These are phyloP conservation scores for Solanum ahanhuiri DNA, from an alignment of 257 asterid species.

Conservation along the genomic window DNA sequence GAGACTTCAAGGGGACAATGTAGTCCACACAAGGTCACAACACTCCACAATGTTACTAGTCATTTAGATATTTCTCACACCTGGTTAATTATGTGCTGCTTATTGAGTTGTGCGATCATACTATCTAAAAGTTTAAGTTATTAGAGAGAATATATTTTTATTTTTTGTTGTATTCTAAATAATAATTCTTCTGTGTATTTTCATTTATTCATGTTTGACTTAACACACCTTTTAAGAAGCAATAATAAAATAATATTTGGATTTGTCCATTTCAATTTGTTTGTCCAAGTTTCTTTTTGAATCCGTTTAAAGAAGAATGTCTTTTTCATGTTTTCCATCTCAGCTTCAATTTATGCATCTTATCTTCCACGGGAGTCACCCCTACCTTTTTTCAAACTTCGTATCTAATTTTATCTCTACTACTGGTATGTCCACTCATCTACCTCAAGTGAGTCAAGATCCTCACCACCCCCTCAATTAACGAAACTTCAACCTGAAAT, in stretches of 20 bases:
- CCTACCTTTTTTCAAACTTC: no score
- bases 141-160: neutral
- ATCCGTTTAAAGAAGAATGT: no score
- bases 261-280: no score
- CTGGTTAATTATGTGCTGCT: neutral
- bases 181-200: fast-evolving
- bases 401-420: no score
- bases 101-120: neutral
- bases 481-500: neutral
- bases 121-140: neutral
- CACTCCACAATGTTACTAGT: neutral
- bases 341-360: no score
- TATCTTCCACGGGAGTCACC: no score
- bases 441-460: no score
- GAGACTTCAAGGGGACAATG: neutral
- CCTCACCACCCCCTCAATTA: neutral
- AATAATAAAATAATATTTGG: neutral
- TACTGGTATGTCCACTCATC: no score
- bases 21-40: neutral
- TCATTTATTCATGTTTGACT: neutral
- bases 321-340: no score
- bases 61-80: neutral
- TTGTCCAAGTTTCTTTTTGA: no score
- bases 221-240: neutral
- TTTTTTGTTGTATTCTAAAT: no score